Evolutionary conservation across 2,329 filamentous ascomycete genomes (phyloP).

Genomic region (Thelonectria olida): DNA sequence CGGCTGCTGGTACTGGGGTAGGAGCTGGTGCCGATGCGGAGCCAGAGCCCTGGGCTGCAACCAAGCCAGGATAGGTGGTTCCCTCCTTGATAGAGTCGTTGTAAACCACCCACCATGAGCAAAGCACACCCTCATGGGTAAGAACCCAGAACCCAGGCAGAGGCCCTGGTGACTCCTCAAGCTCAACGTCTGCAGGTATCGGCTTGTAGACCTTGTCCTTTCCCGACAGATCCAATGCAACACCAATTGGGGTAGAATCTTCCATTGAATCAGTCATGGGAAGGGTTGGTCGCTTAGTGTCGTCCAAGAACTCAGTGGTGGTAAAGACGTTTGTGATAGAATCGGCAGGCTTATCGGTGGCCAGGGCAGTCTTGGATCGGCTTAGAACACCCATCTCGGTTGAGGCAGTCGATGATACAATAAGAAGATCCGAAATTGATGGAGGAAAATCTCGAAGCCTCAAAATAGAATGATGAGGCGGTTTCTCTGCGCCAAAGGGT

Average conservation of each 20-base stretch:
- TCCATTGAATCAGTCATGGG: slow-evolving; percentile 70
- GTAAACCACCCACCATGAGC: slow-evolving; percentile 92
- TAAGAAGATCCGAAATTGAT: slow-evolving; percentile 80
- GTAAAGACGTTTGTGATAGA: slow-evolving; percentile 75
- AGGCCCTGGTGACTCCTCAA: slow-evolving; percentile 81
- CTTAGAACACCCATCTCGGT: slow-evolving; percentile 83
- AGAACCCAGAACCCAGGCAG: slow-evolving; percentile 85
- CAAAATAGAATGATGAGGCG: slow-evolving; percentile 80
- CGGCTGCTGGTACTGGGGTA: slow-evolving; percentile 36
- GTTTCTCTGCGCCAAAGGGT: slow-evolving; percentile 71
- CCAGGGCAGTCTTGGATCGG: slow-evolving; percentile 74
- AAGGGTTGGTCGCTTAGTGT: slow-evolving; percentile 78
- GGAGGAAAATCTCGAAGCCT: slow-evolving; percentile 84
- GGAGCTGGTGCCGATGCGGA: slow-evolving; percentile 43
- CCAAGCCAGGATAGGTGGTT: slow-evolving; percentile 77
- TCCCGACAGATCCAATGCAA: slow-evolving; percentile 84
- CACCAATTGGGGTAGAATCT: slow-evolving; percentile 81
- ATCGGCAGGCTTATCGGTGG: slow-evolving; percentile 66
- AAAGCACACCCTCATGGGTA: slow-evolving; percentile 87
- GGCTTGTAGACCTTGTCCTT: slow-evolving; percentile 82
- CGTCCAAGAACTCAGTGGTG: slow-evolving; percentile 75
- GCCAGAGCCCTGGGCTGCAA: slow-evolving; percentile 53
- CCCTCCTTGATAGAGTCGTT: slow-evolving; percentile 82
- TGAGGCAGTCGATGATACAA: slow-evolving; percentile 83
- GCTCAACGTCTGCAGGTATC: slow-evolving; percentile 78